Evolutionary conservation across 1,284 basidiomycete genomes (phyloP).

Genomic region (Afroboletus lepidellus): DNA sequence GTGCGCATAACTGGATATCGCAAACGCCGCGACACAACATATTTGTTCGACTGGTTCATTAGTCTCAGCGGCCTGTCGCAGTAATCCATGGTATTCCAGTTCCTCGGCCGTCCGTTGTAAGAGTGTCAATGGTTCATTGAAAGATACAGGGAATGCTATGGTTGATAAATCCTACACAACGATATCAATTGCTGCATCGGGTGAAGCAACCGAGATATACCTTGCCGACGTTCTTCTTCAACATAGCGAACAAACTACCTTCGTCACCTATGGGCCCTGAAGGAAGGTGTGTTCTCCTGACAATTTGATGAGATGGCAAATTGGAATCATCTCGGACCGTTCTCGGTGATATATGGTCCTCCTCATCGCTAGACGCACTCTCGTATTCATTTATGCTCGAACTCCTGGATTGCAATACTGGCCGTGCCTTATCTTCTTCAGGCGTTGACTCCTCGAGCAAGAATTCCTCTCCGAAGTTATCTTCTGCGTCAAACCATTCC

Average conservation of each 20-base stretch:
- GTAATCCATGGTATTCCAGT: conserved; percentile 73
- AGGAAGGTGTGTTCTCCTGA: conserved; percentile 65
- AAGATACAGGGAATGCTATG: conserved; percentile 81
- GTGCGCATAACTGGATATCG: conserved; percentile 81
- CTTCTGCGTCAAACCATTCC: conserved; percentile 72
- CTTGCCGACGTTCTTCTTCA: conserved; percentile 94
- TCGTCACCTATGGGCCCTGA: conserved; percentile 74
- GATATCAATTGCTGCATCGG: not conserved
- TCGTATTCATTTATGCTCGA: conserved; percentile 41
- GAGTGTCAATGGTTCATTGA: conserved; percentile 86
- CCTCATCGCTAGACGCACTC: conserved; percentile 43
- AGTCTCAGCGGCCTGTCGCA: conserved; percentile 64
- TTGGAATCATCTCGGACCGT: conserved; percentile 12
- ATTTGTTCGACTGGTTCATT: conserved; percentile 71
- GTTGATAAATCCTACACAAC: conserved; percentile 73
- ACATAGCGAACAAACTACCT: conserved; percentile 80
- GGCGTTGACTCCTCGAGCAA: conserved; percentile 50
- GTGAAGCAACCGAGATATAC: conserved; percentile 37
- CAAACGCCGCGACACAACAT: conserved; percentile 78
- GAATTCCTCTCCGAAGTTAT: conserved; percentile 66
- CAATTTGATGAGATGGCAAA: conserved; percentile 36
- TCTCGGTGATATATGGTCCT: conserved; percentile 20
- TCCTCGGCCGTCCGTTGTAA: conserved; percentile 82
- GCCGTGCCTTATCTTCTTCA: conserved; percentile 46
- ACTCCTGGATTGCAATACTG: conserved; percentile 40